Base-by-base conservation (phyloP, 306 rosid genomes). In the Geum urbanum region DNA sequence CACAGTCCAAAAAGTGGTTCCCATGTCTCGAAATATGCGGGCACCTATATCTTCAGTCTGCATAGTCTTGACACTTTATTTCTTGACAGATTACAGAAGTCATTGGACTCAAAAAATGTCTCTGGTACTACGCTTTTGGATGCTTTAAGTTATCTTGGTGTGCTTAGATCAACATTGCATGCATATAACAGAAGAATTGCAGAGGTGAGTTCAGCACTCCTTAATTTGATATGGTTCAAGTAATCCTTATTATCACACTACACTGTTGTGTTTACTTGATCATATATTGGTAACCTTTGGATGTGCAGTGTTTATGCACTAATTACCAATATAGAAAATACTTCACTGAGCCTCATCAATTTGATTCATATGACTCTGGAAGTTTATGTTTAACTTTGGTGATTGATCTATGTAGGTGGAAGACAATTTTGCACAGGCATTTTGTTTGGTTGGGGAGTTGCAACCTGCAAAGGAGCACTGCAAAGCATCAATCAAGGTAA, bases 391-490 rank as follows among this genome's bases (percentile, higher is more conserved):
- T 12, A 24, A 57, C 60, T 74, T 27, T 40, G 54, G 59, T 68
- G 62, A 75, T 75, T 65, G 64, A 44, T 73, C 72, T 71, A 68
- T 72, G 84, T 84, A 92, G 98, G 96, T 74, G 44, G 95, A 92
- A 84, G 98, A 92, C 84, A 84, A 68, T 77, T 81, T 92, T 60
- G 91, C 98, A 15, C 91, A 84, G 79, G 98, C 95, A 43, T 85
- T 84, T 78, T 86, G 88, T 83, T 77, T 73, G 73, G 56, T 75
- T 22, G 92, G 92, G 70, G 86, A 92, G 39, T 73, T 86, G 41
- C 77, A 80, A 62, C 66, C 63, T 60, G 85, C 92, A 64, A 66
- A 63, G 66, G 79, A 78, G 73, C 96, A 87, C 74, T 87, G 96
- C 74, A 86, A 84, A 83, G 91, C 96, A 75, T 92, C 98, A 63